A percentile compares a stretch with the other conserved stretches of the same genome.
phyloP scores from a whole-genome alignment of 2,329 filamentous ascomycete genomes.

The Davidsoniella eucalypti region DNA sequence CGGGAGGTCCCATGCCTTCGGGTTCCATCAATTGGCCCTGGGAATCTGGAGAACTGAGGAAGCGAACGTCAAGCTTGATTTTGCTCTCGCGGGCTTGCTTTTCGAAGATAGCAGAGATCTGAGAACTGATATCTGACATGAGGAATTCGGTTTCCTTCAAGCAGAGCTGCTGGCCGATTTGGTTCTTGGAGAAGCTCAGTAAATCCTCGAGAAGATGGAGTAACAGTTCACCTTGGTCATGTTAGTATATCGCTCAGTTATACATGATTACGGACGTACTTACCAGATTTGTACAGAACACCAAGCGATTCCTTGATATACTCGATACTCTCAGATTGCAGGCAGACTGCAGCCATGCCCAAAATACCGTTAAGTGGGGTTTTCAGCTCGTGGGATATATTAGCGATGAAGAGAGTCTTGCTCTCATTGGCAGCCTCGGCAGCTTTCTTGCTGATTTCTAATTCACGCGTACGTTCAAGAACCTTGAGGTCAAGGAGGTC shows the following conservation, averaged over 20 bases:
- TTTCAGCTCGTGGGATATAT: slow-evolving; percentile 76
- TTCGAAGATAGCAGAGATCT: slow-evolving; percentile 74
- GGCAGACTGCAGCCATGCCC: slow-evolving; percentile 83
- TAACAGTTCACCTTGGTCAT: slow-evolving; percentile 44
- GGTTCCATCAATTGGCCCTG: slow-evolving; percentile 18
- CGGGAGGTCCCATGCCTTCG: slow-evolving; percentile 46
- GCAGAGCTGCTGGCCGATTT: slow-evolving; percentile 69
- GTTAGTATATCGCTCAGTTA: slow-evolving; percentile 6
- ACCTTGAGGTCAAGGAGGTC: slow-evolving; percentile 72
- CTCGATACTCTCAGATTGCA: slow-evolving; percentile 70
- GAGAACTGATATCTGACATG: slow-evolving; percentile 66
- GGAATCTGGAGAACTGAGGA: slow-evolving; percentile 20
- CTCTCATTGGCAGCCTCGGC: slow-evolving; percentile 92
- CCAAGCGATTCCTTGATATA: slow-evolving; percentile 71
- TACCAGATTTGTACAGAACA: slow-evolving; percentile 70
- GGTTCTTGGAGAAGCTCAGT: slow-evolving; percentile 86
- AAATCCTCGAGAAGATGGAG: slow-evolving; percentile 79
- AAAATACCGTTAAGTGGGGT: slow-evolving; percentile 92
- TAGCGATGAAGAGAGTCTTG: slow-evolving; percentile 95
- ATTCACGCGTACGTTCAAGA: slow-evolving; percentile 61
- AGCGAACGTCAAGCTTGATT: slow-evolving; percentile 58
- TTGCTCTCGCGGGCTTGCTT: slow-evolving; percentile 70
- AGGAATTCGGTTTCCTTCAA: slow-evolving; percentile 77
- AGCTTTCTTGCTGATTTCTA: slow-evolving; percentile 79
- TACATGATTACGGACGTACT: slow-evolving; percentile 3